Conservation (phyloP, 2,329 filamentous ascomycete species). For the Lasiodiplodia hormozganensis region DNA sequence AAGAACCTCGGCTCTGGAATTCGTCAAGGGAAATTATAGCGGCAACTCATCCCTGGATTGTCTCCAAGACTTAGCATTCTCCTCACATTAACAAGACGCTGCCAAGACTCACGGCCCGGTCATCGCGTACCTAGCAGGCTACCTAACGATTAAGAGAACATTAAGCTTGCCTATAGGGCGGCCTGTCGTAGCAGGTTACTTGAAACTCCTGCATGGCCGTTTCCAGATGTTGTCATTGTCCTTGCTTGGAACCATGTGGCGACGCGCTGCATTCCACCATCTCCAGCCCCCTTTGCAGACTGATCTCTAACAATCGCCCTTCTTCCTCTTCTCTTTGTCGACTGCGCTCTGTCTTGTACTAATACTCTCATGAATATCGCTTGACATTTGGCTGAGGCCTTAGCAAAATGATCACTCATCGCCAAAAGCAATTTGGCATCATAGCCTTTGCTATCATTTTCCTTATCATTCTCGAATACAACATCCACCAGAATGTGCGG, state of each 20-base stretch:
- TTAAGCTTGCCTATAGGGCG: background rate
- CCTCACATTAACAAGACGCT: background rate
- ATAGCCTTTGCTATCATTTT: slow-evolving; percentile 11
- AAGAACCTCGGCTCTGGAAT: slow-evolving; percentile 1
- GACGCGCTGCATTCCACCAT: slow-evolving; percentile 18
- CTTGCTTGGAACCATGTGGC: slow-evolving; percentile 22
- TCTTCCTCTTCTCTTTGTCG: background rate
- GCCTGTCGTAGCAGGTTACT: background rate
- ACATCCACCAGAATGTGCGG: slow-evolving; percentile 7
- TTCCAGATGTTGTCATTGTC: background rate
- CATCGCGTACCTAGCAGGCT: background rate
- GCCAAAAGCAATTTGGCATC: slow-evolving; percentile 8
- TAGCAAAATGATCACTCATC: slow-evolving; percentile 14
- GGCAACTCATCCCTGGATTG: background rate
- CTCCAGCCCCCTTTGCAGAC: background rate
- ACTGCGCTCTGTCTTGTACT: background rate
- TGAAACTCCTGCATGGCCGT: background rate
- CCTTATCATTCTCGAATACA: background rate
- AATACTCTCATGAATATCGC: background rate
- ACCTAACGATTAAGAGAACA: background rate
- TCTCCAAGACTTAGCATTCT: background rate
- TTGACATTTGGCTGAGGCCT: background rate
- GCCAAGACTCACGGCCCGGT: background rate
- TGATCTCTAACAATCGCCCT: background rate
- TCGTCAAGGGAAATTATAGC: background rate